Evolutionary conservation across 306 rosid species (phyloP), one percentile per base, ranked within the genome.

Genomic region (Amphicarpaea edgeworthii): DNA sequence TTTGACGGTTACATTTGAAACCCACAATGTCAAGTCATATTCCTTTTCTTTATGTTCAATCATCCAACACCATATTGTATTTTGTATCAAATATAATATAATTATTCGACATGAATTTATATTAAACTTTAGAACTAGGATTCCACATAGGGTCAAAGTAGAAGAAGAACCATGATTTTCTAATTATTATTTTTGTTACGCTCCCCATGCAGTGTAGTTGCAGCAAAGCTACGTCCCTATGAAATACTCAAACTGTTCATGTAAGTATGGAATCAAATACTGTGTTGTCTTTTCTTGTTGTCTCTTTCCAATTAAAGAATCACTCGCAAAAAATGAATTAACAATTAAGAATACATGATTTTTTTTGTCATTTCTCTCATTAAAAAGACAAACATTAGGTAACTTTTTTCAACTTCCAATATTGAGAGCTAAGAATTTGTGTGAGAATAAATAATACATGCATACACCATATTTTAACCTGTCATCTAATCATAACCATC

Each of bases 1-100:
- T 47, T 21, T 63, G 45, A 15, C 30, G n/a, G 45, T 3, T 64
- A 50, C 30, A 76, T 15, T 50, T 64, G 30, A 50, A 60, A 76
- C 41, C 26, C 20, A 23, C 11, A 19, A 75, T 45, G 37, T 46
- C 38, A 37, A 58, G 8, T 28, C 42, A 15, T 28, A 7, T 15
- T 59, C 42, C 42, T 59, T 59, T 59, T 59, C 42, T 28, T 59
- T 59, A 30, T 59, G 65, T 19, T 60, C 26, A 32, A 11, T 37
- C 72, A 63, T 8, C 17, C 1, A 75, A 45, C 38, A 15, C 41
- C 8, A 12, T 16, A 49, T 45, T 75, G 63, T 59, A 28, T 57
- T 12, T 24, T 55, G 62, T 55, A 21, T 34, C 61, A 55, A n/a
- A n/a, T n/a, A n/a, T n/a, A 55, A 14, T n/a, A 58, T 1, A 58